Conservation (phyloP, 495 filamentous ascomycete species). For the Trichoderma virens region DNA sequence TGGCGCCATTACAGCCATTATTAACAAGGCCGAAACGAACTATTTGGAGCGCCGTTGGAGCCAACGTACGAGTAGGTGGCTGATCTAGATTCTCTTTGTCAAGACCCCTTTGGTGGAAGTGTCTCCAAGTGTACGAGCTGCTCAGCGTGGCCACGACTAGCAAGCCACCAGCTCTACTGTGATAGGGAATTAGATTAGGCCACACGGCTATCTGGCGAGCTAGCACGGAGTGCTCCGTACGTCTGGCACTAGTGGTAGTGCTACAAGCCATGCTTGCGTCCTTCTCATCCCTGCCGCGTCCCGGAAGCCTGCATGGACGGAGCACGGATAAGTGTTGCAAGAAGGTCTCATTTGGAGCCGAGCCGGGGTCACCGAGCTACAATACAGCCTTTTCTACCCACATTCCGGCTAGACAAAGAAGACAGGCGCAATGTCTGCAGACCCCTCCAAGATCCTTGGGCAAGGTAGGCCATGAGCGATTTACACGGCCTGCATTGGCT, state of each 20-base stretch:
- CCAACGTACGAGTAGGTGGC: neutral
- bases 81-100: too few species aligned
- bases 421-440: neutral
- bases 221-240: constrained; percentile 6
- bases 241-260: neutral
- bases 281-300: neutral
- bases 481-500: neutral
- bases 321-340: neutral
- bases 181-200: neutral
- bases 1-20: neutral
- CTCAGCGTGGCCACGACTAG: too few species aligned
- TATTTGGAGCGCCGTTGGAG: neutral
- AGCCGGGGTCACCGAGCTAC: constrained; percentile 1
- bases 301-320: neutral
- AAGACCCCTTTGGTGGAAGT: too few species aligned
- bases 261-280: neutral
- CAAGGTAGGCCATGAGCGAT: neutral
- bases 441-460: neutral
- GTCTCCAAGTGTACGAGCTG: neutral
- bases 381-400: neutral
- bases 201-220: constrained; percentile 4
- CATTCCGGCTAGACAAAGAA: neutral
- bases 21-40: neutral
- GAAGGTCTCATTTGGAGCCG: neutral
- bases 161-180: neutral